Base-by-base conservation (phyloP, 768 basidiomycete genomes). In the Boletus speciosus region DNA sequence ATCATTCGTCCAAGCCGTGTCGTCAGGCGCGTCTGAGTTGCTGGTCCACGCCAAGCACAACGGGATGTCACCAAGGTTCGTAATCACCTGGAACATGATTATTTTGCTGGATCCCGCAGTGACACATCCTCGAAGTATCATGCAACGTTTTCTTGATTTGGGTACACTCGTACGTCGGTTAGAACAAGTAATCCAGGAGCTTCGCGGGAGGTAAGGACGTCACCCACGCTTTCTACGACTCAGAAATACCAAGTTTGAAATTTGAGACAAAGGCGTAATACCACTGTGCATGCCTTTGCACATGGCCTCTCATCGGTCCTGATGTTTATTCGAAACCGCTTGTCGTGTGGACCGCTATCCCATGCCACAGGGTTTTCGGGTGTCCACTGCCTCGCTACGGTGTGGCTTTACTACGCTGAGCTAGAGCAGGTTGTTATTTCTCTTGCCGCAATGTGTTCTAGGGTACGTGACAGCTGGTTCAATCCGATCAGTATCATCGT, bases 81-180 rank as follows among this genome's bases (percentile, higher is more conserved):
- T 45, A 11, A 51, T 47, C 11, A 29, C 39, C 70, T 27, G 16
- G 41, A 12, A 41, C 5, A 27, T 6, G 25, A 27, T 27, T 27
- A 5, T 27, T 27, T 27, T 8, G 29, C 29, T 25, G 39, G 46
- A 15, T 29, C 39, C 10, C 38, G 43, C 12, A 31, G 32, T 55
- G 29, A 64, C 40, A 7, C 10, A 25, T 51, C 25, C 2, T 47
- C 25, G 16, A 54, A 90, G 88, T 66, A 65, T 87, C 6, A 67
- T 83, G 23, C 68, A 73, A 36, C 78, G 85, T 6, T 92, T 92
- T 67, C 56, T 89, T 31, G 77, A 73, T 7, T 83, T 93, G 45
- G 90, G 90, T 7, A 82, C 82, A 1, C 66, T 84, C 3, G 64
- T 88, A 37, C 81, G 89, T 42, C 80, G 90, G 21, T 63, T 92